These are phyloP conservation scores for Sugiyamaella novakii DNA, from an alignment of 1,139 yeast genomes.

Conservation along the genomic window DNA sequence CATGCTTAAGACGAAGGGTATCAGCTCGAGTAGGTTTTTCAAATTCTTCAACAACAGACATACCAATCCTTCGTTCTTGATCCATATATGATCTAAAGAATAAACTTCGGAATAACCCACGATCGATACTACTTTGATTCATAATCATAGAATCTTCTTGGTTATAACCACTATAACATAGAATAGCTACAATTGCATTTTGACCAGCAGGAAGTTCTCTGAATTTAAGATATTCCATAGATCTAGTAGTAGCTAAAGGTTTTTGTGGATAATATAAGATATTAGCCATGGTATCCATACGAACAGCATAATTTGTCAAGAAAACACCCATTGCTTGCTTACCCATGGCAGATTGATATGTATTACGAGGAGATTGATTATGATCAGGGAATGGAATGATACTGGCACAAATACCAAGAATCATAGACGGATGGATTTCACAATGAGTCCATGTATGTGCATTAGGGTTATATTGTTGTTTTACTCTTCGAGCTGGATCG, in stretches of 20 bases:
- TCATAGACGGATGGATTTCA: conserved; percentile 99
- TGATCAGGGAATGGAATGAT: conserved; percentile 99
- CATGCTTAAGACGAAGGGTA: conserved; percentile 92
- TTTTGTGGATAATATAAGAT: conserved; percentile 96
- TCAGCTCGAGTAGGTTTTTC: conserved; percentile 95
- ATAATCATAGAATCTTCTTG: conserved; percentile 99
- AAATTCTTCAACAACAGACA: conserved; percentile 94
- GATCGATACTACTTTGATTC: conserved; percentile 97
- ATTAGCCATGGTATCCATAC: conserved; percentile 99
- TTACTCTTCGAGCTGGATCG: conserved; percentile 88
- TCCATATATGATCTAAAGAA: conserved; percentile 98
- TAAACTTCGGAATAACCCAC: conserved; percentile 93
- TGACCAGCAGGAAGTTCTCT: conserved; percentile 99
- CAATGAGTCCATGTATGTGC: conserved; percentile 96
- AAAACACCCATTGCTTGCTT: conserved; percentile 99
- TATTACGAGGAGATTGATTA: conserved; percentile 98
- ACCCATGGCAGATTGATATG: conserved; percentile 99
- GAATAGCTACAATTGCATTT: conserved; percentile 96
- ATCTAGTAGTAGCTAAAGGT: conserved; percentile 98
- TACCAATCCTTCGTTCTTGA: conserved; percentile 97
- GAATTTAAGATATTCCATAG: conserved; percentile 96
- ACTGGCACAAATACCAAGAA: conserved; percentile 96
- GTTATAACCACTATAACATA: conserved; percentile 97
- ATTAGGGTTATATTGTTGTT: conserved; percentile 61
- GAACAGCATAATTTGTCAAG: conserved; percentile 88